Evolutionary conservation across 257 asterid species (phyloP).

Genomic region (Penstemon barbatus): DNA sequence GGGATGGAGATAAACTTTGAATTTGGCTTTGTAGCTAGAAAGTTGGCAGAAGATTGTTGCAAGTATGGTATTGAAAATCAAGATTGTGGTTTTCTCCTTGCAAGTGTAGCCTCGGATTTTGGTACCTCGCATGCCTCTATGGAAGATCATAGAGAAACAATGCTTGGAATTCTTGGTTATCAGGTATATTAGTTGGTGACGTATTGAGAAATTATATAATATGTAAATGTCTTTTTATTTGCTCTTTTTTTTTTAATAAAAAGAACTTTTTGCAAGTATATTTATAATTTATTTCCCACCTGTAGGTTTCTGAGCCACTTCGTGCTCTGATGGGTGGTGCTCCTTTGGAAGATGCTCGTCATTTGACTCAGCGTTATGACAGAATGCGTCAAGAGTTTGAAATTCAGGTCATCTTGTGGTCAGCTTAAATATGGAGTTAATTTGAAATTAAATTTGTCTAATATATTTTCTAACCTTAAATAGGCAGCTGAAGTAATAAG

Average conservation of each 20-base stretch:
- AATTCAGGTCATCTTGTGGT: slow-evolving; percentile 57
- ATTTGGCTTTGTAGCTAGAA: slow-evolving; percentile 62
- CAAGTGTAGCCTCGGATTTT: slow-evolving; percentile 61
- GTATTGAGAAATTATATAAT: slow-evolving; percentile 5
- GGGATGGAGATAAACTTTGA: slow-evolving; percentile 27
- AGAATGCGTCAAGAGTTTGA: slow-evolving; percentile 87
- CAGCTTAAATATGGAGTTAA: slow-evolving; percentile 6
- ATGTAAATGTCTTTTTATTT: neutral
- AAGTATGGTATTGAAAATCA: slow-evolving; percentile 84
- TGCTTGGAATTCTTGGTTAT: slow-evolving; percentile 74
- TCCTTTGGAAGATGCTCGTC: slow-evolving; percentile 98
- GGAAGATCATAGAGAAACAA: slow-evolving; percentile 81
- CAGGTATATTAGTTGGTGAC: slow-evolving; percentile 52
- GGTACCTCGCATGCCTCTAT: slow-evolving; percentile 84
- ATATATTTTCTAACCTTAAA: slow-evolving; percentile 12
- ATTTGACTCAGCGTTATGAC: slow-evolving; percentile 77
- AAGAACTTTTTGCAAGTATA: too few species aligned
- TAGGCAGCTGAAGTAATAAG: slow-evolving; percentile 91
- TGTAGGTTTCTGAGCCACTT: slow-evolving; percentile 83
- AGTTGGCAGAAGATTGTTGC: slow-evolving; percentile 86
- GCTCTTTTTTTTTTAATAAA: too few species aligned
- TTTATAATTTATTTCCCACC: slow-evolving; percentile 8
- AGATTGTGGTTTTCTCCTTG: slow-evolving; percentile 60
- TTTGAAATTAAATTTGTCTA: slow-evolving; percentile 4
- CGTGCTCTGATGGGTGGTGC: slow-evolving; percentile 69